Evolutionary conservation across 306 rosid genomes (phyloP).

Genomic region (Trifolium repens): DNA sequence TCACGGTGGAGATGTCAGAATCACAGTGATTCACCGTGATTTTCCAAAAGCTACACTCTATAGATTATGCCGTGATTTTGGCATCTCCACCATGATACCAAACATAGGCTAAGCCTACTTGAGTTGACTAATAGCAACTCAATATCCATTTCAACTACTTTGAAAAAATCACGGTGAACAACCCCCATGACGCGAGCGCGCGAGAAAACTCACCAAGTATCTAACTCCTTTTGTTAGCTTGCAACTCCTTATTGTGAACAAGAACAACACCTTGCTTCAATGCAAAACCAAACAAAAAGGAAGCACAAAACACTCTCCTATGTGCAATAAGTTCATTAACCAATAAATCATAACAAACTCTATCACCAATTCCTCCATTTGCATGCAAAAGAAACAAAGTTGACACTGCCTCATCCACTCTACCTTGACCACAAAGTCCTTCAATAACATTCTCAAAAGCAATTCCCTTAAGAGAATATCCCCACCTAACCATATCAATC

Average conservation of each 20-base stretch:
- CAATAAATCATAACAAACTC: constrained; percentile 45
- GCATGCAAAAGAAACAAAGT: constrained; percentile 49
- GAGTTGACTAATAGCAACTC: neutral
- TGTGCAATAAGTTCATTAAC: constrained; percentile 55
- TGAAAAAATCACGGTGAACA: neutral
- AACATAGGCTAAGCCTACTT: neutral
- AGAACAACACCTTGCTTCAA: constrained; percentile 64
- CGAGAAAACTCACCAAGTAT: neutral
- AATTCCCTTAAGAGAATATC: constrained; percentile 45
- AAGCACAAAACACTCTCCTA: constrained; percentile 49
- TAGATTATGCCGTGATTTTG: no score
- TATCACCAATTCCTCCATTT: constrained; percentile 47
- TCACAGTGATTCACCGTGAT: no score
- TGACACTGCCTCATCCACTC: constrained; percentile 52
- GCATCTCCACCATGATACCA: no score
- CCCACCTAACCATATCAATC: constrained; percentile 56
- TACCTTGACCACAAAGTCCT: constrained; percentile 60
- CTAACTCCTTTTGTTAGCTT: neutral
- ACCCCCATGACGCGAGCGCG: neutral
- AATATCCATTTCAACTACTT: neutral
- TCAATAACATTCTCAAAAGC: constrained; percentile 51
- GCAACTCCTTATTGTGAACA: constrained; percentile 28
- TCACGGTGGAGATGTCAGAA: no score
- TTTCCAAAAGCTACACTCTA: no score
- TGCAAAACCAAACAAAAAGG: constrained; percentile 54